phyloP scores from a whole-genome alignment of 306 rosid genomes.

The Quercus engelmannii region DNA sequence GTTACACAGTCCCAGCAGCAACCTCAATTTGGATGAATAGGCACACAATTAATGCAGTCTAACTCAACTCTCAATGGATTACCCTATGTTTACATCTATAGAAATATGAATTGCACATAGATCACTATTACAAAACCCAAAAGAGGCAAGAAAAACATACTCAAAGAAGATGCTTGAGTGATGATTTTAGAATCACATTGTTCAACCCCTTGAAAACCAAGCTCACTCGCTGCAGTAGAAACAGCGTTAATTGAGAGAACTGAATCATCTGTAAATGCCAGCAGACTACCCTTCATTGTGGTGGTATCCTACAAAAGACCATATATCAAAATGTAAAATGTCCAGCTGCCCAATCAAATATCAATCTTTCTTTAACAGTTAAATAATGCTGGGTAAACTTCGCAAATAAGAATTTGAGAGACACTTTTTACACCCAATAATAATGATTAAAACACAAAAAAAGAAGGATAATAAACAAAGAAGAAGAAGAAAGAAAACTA shows the following conservation, averaged over 20 bases:
- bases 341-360: neutral
- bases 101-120: neutral
- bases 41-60: neutral
- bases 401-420: neutral
- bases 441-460: neutral
- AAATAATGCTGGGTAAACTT: neutral
- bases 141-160: slow-evolving; percentile 28
- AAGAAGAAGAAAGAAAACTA: neutral
- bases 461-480: neutral
- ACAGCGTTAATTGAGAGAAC: slow-evolving; percentile 48
- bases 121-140: neutral
- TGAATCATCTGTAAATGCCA: slow-evolving; percentile 66
- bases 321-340: neutral
- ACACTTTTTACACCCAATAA: neutral
- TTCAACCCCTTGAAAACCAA: slow-evolving; percentile 32
- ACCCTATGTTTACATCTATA: neutral
- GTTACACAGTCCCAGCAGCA: neutral
- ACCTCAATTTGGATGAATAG: neutral
- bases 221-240: slow-evolving; percentile 36
- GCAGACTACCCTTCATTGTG: slow-evolving; percentile 29
- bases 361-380: neutral
- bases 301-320: slow-evolving; percentile 38
- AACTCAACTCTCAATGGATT: neutral
- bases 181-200: slow-evolving; percentile 49
- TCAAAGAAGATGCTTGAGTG: slow-evolving; percentile 49